Percentiles rank a stretch among this genome's conserved stretches.
These are phyloP conservation scores for Gracilaria gracilis DNA, from an alignment of 23 red algal species.

Conservation along the genomic window DNA sequence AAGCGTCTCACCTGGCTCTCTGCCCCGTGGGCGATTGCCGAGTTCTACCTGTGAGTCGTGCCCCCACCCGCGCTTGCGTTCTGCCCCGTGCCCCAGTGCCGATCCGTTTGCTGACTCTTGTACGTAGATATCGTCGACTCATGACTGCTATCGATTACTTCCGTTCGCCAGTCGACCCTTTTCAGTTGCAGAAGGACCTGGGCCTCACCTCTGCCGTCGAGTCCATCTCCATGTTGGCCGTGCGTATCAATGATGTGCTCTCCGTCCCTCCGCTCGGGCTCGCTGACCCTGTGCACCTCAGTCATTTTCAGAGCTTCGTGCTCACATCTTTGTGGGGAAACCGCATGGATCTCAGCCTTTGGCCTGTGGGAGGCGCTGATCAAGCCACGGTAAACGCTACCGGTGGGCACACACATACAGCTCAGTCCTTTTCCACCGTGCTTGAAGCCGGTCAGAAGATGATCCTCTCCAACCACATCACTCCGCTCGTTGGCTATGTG, in stretches of 20 bases:
- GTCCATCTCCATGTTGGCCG: slow-evolving; percentile 50
- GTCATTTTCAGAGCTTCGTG: slow-evolving; percentile 62
- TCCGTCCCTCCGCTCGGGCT: neutral
- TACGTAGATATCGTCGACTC: slow-evolving; percentile 80
- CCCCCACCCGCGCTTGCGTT: no score
- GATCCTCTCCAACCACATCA: slow-evolving; percentile 87
- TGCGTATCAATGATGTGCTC: slow-evolving; percentile 41
- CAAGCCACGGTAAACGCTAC: slow-evolving; percentile 22
- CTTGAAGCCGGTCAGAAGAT: slow-evolving; percentile 65
- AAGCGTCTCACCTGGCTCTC: slow-evolving; percentile 83
- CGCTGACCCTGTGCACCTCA: neutral
- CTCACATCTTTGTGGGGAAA: slow-evolving; percentile 90
- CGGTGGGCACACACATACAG: neutral
- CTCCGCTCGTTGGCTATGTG: slow-evolving; percentile 63
- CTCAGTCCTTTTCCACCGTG: slow-evolving; percentile 29
- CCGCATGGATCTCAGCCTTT: slow-evolving; percentile 91
- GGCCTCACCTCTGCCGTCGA: slow-evolving; percentile 70
- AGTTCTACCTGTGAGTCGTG: slow-evolving; percentile 90
- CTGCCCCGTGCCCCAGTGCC: neutral
- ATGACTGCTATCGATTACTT: slow-evolving; percentile 94
- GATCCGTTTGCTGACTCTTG: neutral
- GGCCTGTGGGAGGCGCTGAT: slow-evolving; percentile 77
- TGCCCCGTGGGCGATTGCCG: slow-evolving; percentile 84
- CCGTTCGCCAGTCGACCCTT: slow-evolving; percentile 75
- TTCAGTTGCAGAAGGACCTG: slow-evolving; percentile 93